Evolutionary conservation across 1,139 yeast genomes (phyloP), one percentile per base, ranked within the genome.

Genomic region (Blastobotrys persicus): DNA sequence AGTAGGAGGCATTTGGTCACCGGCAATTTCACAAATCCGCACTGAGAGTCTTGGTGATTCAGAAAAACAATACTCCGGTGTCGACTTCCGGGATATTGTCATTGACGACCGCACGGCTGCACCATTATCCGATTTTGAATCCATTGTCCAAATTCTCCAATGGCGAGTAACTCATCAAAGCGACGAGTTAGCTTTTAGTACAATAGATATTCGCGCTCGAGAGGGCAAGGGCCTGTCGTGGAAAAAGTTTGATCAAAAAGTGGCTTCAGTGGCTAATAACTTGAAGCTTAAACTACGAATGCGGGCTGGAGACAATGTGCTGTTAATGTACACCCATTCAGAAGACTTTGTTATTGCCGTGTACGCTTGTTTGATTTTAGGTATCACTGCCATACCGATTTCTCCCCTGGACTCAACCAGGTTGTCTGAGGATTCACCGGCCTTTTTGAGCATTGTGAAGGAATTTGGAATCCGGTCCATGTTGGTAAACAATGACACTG

Each of bases 261-360:
- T 91, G 1, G 86, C 88, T 28, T 83, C 92, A 0, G 81, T 86
- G 26, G 83, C 88, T 42, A 69, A 75, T 4, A 79, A 85, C 51
- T 71, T 82, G 48, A 62, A 77, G 48, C 72, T 71, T 44, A 79
- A 72, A 55, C 69, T 76, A 31, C 68, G 72, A 2, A 64, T 88
- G 43, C 74, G 68, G 46, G 76, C 87, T 0, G 96, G 96, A 0
- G 85, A 84, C 51, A 74, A 77, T 55, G 91, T 88, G 4, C 76
- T 91, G 3, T 71, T 92, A 57, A 85, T 89, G 85, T 88, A 87
- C 63, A 85, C 96, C 0, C 79, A 92, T 47, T 82, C 92, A 0
- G 96, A 91, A 53, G 98, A 92, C 55, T 92, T 81, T 63, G 80
- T 85, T 5, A 80, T 88, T 40, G 88, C 96, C 0, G 74, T 89